A percentile compares a stretch with the other conserved stretches of the same genome.
Evolutionary conservation across 768 basidiomycete genomes (phyloP).

Genomic region (Antrodiella citrinella): DNA sequence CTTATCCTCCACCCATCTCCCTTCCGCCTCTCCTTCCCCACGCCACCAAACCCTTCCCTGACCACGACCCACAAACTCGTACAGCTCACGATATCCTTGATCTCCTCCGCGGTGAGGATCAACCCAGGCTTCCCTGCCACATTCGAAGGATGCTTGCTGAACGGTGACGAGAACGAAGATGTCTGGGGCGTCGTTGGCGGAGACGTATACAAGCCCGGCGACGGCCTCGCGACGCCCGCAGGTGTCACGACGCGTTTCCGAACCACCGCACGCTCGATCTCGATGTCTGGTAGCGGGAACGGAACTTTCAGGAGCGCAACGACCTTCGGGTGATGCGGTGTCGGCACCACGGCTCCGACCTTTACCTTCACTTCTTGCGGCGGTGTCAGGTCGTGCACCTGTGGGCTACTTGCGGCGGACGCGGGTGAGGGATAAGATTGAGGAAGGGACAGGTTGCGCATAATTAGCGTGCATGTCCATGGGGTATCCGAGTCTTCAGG

Average conservation of each 20-base stretch:
- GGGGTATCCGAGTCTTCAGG: slow-evolving; percentile 96
- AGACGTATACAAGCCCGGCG: slow-evolving; percentile 8
- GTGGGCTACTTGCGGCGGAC: slow-evolving; percentile 7
- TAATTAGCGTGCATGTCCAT: slow-evolving; percentile 82
- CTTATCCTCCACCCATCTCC: slow-evolving; percentile 75
- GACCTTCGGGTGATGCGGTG: slow-evolving; percentile 94
- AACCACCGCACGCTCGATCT: slow-evolving; percentile 52
- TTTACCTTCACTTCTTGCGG: slow-evolving; percentile 35
- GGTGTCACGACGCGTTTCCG: slow-evolving; percentile 39
- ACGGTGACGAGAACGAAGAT: not conserved
- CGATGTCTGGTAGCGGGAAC: slow-evolving; percentile 78
- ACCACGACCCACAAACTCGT: slow-evolving; percentile 90
- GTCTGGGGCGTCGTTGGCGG: slow-evolving; percentile 3
- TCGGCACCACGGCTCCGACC: slow-evolving; percentile 81
- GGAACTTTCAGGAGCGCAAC: slow-evolving; percentile 88
- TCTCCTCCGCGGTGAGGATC: slow-evolving; percentile 78
- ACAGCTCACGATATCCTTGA: slow-evolving; percentile 86
- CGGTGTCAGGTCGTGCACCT: not conserved
- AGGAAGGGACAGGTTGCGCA: slow-evolving; percentile 34
- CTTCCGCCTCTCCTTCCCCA: slow-evolving; percentile 71
- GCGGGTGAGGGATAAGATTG: slow-evolving; percentile 4
- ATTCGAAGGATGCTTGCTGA: not conserved
- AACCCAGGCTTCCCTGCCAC: slow-evolving; percentile 33
- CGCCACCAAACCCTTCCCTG: slow-evolving; percentile 86
- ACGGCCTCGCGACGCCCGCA: slow-evolving; percentile 24